Conservation (phyloP, 805 yeast genomes). For the Candida jianshihensis region DNA sequence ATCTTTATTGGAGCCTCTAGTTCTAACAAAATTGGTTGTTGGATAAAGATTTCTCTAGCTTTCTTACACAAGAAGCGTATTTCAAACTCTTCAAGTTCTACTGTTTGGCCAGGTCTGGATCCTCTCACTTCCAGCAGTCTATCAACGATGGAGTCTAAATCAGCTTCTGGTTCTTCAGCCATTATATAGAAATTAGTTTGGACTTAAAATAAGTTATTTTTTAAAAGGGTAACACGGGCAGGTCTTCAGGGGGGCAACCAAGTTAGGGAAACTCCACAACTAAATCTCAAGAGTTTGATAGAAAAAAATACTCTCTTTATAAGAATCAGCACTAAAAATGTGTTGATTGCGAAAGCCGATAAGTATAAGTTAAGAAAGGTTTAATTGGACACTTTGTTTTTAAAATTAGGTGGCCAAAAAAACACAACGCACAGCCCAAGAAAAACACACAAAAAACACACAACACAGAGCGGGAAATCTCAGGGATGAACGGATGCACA, state of each 20-base stretch:
- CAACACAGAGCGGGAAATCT: background rate
- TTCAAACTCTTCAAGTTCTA: slow-evolving; percentile 87
- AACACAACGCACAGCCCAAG: slow-evolving; percentile 1
- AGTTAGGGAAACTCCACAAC: no score
- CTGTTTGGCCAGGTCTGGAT: slow-evolving; percentile 96
- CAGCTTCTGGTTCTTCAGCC: slow-evolving; percentile 66
- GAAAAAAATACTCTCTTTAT: background rate
- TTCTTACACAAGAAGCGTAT: slow-evolving; percentile 93
- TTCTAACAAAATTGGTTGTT: slow-evolving; percentile 92
- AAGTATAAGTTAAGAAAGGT: no score
- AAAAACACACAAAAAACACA: background rate
- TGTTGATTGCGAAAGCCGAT: no score
- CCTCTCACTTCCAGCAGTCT: slow-evolving; percentile 96
- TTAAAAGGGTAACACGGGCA: slow-evolving; percentile 1
- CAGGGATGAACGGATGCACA: no score
- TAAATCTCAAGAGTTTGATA: no score
- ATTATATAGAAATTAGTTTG: slow-evolving; percentile 10
- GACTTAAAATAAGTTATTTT: no score
- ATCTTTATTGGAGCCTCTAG: slow-evolving; percentile 94
- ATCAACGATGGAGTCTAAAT: slow-evolving; percentile 94
- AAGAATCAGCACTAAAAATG: no score
- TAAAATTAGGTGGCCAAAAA: background rate
- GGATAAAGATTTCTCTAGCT: slow-evolving; percentile 96
- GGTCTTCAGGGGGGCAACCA: background rate
- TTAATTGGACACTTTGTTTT: no score